Evolutionary conservation across 768 basidiomycete species (phyloP), one percentile per base, ranked within the genome.

Genomic region (Lyophyllum shimeji): DNA sequence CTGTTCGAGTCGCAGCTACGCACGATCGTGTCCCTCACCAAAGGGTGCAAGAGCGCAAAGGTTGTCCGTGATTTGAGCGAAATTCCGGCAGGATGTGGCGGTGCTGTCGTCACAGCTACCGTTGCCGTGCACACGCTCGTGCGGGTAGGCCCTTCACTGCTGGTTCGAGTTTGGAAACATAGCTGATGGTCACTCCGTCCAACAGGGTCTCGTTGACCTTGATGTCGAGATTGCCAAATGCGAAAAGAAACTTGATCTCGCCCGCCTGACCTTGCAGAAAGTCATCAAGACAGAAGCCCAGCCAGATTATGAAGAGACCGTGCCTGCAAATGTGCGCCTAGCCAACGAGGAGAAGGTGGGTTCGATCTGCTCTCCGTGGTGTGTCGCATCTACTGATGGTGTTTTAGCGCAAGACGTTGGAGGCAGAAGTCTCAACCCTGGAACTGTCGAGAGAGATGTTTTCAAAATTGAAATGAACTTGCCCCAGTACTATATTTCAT

Each of bases 11-110:
- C 84, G 0, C 94, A 98, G 67, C 63, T 80, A 2, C 69, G 85
- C 0, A 94, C 94, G 9, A 87, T 98, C 59, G 74, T 83, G 7
- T 81, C 90, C 15, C 77, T 99, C 31, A 91, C 87, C 56, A 99
- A 98, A 72, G 93, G 94, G 12, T 89, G 90, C 74, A 90, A 89
- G 67, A 83, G 79, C 48, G 84, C 84, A 23, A 79, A 81, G 56
- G 82, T 97, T 54, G 80, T 95, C 12, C 77, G 82, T 18, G 75
- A 82, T 15, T 63, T 82, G 21, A 71, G 71, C 18, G 85, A 91
- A n/a, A 80, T 98, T 46, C 94, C 95, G 0, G 80, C 82, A 7
- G 95, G 97, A 17, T 97, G 94, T 69, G 95, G 93, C 7, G 89
- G 91, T 2, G 80, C 84, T 42, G 83, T 91, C 23, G 83, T 98